Evolutionary conservation across 2,329 filamentous ascomycete species (phyloP).

Genomic region (Calonectria naviculata): DNA sequence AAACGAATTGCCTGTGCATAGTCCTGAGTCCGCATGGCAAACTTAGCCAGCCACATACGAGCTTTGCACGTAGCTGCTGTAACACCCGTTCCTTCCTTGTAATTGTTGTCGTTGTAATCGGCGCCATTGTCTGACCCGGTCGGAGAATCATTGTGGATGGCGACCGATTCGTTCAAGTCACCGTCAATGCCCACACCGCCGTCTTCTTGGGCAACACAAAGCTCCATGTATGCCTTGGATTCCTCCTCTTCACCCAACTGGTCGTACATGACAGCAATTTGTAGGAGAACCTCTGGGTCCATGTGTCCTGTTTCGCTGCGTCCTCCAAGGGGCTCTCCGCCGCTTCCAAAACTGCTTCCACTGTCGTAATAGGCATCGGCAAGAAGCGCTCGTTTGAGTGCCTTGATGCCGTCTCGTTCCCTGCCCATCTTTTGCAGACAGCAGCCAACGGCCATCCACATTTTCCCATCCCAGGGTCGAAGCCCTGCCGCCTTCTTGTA

Average conservation of each 20-base stretch:
- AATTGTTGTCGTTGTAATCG: constrained; percentile 46
- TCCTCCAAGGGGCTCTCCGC: constrained; percentile 58
- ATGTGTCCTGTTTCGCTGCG: constrained; percentile 69
- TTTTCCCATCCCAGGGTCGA: constrained; percentile 96
- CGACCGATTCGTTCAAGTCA: constrained; percentile 60
- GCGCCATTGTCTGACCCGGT: constrained; percentile 50
- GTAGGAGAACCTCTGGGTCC: constrained; percentile 90
- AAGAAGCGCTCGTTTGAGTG: constrained; percentile 90
- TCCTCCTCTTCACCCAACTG: constrained; percentile 80
- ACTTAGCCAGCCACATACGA: constrained; percentile 90
- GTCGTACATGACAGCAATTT: constrained; percentile 92
- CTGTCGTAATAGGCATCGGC: constrained; percentile 88
- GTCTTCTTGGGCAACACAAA: constrained; percentile 92
- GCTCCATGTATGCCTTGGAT: constrained; percentile 93
- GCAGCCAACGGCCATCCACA: constrained; percentile 97
- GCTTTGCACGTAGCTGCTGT: constrained; percentile 93
- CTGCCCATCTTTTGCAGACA: constrained; percentile 92
- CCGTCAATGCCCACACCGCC: constrained; percentile 64
- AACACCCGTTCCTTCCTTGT: constrained; percentile 77
- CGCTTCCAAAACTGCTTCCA: constrained; percentile 65
- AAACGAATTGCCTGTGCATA: constrained; percentile 81
- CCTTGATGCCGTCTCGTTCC: constrained; percentile 90
- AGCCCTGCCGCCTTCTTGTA: constrained; percentile 95
- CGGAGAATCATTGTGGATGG: constrained; percentile 67
- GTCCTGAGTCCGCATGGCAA: constrained; percentile 81